phyloP scores from a whole-genome alignment of 108 stramenopile genomes.

The Nitzschia sp. region DNA sequence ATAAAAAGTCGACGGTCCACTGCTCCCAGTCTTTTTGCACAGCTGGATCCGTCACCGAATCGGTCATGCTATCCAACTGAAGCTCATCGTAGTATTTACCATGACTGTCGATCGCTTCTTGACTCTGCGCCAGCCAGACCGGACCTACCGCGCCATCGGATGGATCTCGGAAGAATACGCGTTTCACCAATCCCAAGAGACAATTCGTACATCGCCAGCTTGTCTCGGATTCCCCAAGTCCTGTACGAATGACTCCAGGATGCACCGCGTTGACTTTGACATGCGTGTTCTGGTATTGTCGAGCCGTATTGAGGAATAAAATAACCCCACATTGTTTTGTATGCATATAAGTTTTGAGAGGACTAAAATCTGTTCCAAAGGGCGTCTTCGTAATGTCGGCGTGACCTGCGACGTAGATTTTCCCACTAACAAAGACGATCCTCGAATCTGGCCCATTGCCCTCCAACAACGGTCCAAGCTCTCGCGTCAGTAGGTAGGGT shows the following conservation, averaged over 20 bases:
- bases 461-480: constrained; percentile 6
- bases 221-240: not conserved
- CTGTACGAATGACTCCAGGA: not conserved
- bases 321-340: constrained; percentile 1
- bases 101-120: not conserved
- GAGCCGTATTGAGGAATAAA: not conserved
- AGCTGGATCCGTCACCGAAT: not conserved
- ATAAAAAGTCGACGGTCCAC: constrained; percentile 21
- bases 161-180: not conserved
- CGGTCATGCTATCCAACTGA: not conserved
- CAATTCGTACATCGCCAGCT: constrained; percentile 3
- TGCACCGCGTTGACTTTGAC: constrained; percentile 8
- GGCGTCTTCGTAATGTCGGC: constrained; percentile 12
- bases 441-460: constrained; percentile 4
- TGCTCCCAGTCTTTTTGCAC: constrained; percentile 17
- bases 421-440: constrained; percentile 6
- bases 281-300: not conserved
- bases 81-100: constrained; percentile 7
- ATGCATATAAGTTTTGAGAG: not conserved
- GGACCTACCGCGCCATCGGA: not conserved
- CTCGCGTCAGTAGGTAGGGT: not conserved
- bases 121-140: constrained; percentile 11
- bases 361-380: constrained; percentile 9
- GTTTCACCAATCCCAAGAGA: constrained; percentile 15
- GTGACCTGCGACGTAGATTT: not conserved